Base-by-base conservation (phyloP, 768 basidiomycete species). In the Cyclocybe aegerita region DNA sequence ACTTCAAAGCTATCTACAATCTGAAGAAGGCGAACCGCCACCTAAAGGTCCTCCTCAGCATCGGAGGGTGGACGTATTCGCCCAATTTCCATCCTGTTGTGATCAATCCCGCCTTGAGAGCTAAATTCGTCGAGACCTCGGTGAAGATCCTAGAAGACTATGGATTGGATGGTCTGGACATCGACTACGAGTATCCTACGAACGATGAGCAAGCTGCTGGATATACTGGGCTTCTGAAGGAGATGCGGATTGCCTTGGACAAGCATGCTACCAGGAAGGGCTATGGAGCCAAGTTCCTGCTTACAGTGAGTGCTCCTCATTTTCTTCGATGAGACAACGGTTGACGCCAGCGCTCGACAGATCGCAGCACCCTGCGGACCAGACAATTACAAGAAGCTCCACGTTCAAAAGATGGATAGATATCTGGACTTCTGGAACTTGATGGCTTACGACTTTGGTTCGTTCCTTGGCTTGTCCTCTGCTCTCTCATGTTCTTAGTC, bases 41-140 rank as follows among this genome's bases (percentile, higher is more conserved):
- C 54, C 76, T 93, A 63, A 90, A 88, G 57, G 77, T 86, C 12
- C 72, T 90, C 11, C 79, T 99, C 29, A 92, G 89, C 39, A 98
- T 99, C 46, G 96, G 96, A 10, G 96, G 96, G 4, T 98, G 93
- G 93, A 90, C 92, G 0, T 95, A 93, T 64, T 93, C 91, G 0
- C 81, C 91, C 29, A 82, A 83, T 38, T 91, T 98, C 71, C 89
- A 93, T 58, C 86, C 87, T 9, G 80, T 93, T 36, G 88, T 97
- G 41, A 72, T 86, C 43, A 77, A 78, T 37, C 77, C 85, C 0
- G 56, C 71, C 1, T 73, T 82, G 40, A 78, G 94, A 17, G 73
- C 78, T 4, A 82, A 77, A 43, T 99, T 99, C 59, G 93, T 95
- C n/a, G 70, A 79, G 33, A 86, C 85, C 23, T 78, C 92, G 1